Conservation (phyloP, 2,329 filamentous ascomycete genomes). For the Pseudogymnoascus sp. region DNA sequence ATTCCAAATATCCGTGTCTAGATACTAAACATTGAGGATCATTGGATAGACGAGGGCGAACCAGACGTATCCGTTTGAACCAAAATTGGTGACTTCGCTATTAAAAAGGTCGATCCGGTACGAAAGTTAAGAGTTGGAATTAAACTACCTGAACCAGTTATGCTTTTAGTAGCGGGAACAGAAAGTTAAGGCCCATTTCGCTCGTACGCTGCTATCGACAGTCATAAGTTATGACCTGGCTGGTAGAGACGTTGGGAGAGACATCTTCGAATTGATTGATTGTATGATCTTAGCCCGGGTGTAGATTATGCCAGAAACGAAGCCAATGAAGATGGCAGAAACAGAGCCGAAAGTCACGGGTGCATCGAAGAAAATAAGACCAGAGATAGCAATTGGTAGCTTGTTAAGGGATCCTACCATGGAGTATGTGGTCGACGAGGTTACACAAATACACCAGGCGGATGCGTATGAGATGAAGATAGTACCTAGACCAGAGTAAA, state of each 20-base stretch:
- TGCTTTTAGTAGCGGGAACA: no score
- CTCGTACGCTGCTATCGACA: no score
- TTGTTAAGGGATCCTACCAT: conserved; percentile 98
- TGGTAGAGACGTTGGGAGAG: conserved; percentile 59
- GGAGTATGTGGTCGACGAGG: conserved; percentile 89
- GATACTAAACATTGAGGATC: no score
- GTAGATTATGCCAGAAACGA: conserved; percentile 82
- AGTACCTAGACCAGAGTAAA: conserved; percentile 80
- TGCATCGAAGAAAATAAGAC: conserved; percentile 85
- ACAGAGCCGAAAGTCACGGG: conserved; percentile 83
- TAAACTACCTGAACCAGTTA: no score
- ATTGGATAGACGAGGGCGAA: no score
- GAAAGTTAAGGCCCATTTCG: no score
- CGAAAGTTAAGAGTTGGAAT: no score
- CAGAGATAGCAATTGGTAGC: conserved; percentile 81
- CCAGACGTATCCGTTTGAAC: no score
- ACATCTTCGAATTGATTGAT: conserved; percentile 56
- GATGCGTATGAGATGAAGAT: conserved; percentile 98
- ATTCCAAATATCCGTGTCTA: no score
- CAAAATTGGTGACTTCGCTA: no score
- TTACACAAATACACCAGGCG: conserved; percentile 92
- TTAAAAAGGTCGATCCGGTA: no score
- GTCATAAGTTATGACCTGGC: conserved; percentile 54
- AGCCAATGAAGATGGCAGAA: conserved; percentile 78
- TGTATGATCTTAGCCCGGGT: conserved; percentile 78